Conservation (phyloP, 129 eudicot genomes). For the Mikania micrantha region DNA sequence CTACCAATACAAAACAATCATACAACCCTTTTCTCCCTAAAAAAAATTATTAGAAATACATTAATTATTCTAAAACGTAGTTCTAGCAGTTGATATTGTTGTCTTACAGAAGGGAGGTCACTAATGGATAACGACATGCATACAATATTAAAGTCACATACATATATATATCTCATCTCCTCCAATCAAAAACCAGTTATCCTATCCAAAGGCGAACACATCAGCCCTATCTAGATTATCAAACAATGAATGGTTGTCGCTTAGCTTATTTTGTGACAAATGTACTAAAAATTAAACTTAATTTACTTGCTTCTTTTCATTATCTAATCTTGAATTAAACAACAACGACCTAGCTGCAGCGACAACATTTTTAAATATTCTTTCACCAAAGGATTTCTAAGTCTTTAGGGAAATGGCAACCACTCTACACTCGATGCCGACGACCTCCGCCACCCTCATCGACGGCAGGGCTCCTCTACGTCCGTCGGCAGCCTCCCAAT, state of each 20-base stretch:
- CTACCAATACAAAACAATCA: too few species aligned
- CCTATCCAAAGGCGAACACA: constrained; percentile 53
- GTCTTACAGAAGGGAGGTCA: too few species aligned
- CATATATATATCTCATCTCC: too few species aligned
- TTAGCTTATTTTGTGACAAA: constrained; percentile 20
- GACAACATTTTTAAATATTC: constrained; percentile 8
- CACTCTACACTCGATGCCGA: constrained; percentile 40
- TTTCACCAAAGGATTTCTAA: background rate
- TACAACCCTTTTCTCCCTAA: too few species aligned
- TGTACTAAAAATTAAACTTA: background rate
- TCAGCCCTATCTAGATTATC: constrained; percentile 61
- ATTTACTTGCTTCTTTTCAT: constrained; percentile 5
- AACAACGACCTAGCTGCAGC: too few species aligned
- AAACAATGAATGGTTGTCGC: constrained; percentile 50
- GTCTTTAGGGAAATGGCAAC: constrained; percentile 43
- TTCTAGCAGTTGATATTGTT: too few species aligned
- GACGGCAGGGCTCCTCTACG: constrained; percentile 44
- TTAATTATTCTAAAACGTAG: too few species aligned
- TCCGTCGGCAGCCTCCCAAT: constrained; percentile 49
- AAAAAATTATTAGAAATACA: too few species aligned
- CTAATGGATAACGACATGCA: too few species aligned
- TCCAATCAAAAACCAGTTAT: constrained; percentile 22
- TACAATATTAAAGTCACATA: too few species aligned
- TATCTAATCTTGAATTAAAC: constrained; percentile 5
- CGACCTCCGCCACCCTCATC: constrained; percentile 43